Evolutionary conservation across 2,329 filamentous ascomycete genomes (phyloP).

Genomic region (Trichoderma brevicompactum): DNA sequence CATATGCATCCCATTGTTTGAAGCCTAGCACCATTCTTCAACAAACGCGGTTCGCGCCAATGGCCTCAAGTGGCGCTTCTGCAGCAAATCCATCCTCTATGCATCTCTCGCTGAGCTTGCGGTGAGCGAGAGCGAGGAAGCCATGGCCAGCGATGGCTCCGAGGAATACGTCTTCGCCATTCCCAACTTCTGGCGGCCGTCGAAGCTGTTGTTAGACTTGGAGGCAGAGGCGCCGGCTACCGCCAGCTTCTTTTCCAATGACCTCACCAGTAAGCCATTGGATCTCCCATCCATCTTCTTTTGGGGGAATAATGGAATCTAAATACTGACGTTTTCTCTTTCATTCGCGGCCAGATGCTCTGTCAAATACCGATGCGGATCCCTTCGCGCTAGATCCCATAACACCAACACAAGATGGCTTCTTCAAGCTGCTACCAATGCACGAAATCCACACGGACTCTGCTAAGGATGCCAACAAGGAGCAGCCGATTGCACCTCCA

Average conservation of each 20-base stretch:
- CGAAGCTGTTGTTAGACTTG: conserved; percentile 51
- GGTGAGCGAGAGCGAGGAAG: conserved; percentile 23
- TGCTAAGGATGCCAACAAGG: background rate
- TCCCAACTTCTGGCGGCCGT: conserved; percentile 63
- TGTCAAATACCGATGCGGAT: conserved; percentile 26
- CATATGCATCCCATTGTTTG: too few species aligned
- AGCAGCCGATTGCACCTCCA: background rate
- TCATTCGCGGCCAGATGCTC: background rate
- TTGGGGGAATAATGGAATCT: background rate
- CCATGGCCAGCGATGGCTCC: conserved; percentile 47
- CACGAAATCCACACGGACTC: conserved; percentile 17
- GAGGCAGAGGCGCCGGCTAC: conserved; percentile 32
- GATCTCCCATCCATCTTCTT: background rate
- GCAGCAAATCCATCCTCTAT: conserved; percentile 12
- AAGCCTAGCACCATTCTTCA: too few species aligned
- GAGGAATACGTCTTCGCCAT: conserved; percentile 64
- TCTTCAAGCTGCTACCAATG: conserved; percentile 38
- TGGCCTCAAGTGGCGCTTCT: conserved; percentile 9
- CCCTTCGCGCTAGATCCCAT: conserved; percentile 32
- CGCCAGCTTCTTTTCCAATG: conserved; percentile 50
- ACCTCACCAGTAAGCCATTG: conserved; percentile 41
- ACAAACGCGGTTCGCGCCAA: background rate
- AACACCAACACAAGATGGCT: conserved; percentile 37
- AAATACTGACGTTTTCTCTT: background rate
- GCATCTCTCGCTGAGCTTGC: conserved; percentile 10